Evolutionary conservation across 306 rosid genomes (phyloP).

Genomic region (Cucurbita maxima): DNA sequence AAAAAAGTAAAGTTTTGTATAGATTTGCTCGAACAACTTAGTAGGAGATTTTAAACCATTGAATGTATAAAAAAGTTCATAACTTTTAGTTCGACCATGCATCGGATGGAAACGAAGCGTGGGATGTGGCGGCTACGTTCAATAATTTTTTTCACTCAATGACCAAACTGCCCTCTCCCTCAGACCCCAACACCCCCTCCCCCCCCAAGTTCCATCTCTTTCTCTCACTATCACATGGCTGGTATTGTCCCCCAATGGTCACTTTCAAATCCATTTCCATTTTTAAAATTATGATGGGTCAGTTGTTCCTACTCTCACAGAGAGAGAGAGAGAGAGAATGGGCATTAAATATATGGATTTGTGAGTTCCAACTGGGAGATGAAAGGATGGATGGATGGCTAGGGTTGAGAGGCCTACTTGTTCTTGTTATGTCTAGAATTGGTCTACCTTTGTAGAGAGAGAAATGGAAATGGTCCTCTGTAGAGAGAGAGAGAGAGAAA

Average conservation of each 20-base stretch:
- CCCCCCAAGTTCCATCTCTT: background rate
- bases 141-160: background rate
- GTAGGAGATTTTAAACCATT: background rate
- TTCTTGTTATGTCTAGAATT: constrained; percentile 4
- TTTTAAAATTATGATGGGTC: constrained; percentile 13
- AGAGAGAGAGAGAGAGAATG: background rate
- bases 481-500: constrained; percentile 2
- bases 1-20: too few relatives aligned
- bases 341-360: background rate
- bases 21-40: background rate
- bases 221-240: constrained; percentile 8
- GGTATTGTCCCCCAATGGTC: constrained; percentile 11
- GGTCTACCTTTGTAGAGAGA: background rate
- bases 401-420: constrained; percentile 25
- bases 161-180: background rate
- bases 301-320: constrained; percentile 5
- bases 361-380: background rate
- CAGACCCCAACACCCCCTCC: background rate
- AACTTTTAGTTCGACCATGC: background rate
- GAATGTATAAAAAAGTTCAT: background rate
- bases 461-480: background rate
- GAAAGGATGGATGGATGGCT: constrained; percentile 8
- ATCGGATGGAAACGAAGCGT: background rate
- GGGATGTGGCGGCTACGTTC: background rate
- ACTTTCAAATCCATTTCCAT: constrained; percentile 17